A percentile compares a stretch with the other conserved stretches of the same genome.
phyloP scores from a whole-genome alignment of 805 yeast genomes.

The Candida loeiensis region DNA sequence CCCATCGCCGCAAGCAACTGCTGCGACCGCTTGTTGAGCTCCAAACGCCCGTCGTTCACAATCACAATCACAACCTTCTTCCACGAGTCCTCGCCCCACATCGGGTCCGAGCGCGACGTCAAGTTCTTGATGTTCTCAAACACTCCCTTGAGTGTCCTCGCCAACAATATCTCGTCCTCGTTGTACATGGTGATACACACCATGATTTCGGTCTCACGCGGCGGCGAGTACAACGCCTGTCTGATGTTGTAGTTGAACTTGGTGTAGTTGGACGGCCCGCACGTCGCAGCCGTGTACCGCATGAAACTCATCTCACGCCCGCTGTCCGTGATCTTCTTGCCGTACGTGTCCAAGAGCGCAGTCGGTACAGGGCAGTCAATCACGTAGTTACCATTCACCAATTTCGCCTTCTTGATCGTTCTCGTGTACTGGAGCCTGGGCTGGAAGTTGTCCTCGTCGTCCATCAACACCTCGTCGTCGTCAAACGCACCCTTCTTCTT shows the following conservation, averaged over 20 bases:
- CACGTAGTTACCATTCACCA: slow-evolving; percentile 50
- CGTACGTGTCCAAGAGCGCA: slow-evolving; percentile 34
- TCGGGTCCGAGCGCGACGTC: slow-evolving; percentile 56
- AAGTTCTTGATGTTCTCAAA: slow-evolving; percentile 82
- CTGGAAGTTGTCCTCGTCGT: slow-evolving; percentile 36
- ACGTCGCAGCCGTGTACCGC: slow-evolving; percentile 93
- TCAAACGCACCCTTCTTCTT: background rate
- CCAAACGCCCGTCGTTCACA: slow-evolving; percentile 88
- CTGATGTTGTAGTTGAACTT: slow-evolving; percentile 69
- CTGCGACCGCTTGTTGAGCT: slow-evolving; percentile 73
- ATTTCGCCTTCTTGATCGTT: slow-evolving; percentile 45
- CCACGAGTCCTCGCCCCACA: slow-evolving; percentile 98
- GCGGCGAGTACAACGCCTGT: slow-evolving; percentile 72
- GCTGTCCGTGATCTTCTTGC: slow-evolving; percentile 31
- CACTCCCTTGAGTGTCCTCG: slow-evolving; percentile 59
- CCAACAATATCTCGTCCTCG: slow-evolving; percentile 60
- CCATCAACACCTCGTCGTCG: slow-evolving; percentile 10
- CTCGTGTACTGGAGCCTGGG: slow-evolving; percentile 41
- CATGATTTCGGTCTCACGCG: slow-evolving; percentile 76
- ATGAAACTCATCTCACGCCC: slow-evolving; percentile 71
- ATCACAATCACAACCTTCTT: slow-evolving; percentile 86
- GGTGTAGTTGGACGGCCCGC: slow-evolving; percentile 76
- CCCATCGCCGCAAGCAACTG: slow-evolving; percentile 85
- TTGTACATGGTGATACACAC: slow-evolving; percentile 65
- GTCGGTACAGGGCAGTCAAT: slow-evolving; percentile 43